phyloP scores from a whole-genome alignment of 1,139 yeast species.

The Saccharomyces hybrid region DNA sequence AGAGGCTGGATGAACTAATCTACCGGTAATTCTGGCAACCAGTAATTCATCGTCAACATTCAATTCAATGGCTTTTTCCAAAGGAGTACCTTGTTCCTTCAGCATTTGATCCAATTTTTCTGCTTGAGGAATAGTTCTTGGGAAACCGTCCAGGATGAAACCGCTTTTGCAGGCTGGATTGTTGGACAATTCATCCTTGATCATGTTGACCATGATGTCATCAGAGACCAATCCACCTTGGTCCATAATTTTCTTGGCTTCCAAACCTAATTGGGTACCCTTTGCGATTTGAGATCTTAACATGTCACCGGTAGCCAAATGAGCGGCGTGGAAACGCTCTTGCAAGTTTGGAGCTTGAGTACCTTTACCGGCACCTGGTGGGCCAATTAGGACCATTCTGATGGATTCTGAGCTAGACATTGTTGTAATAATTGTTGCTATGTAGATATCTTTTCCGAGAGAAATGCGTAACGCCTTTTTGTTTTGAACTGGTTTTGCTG shows the following conservation, averaged over 20 bases:
- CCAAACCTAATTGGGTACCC: constrained; percentile 83
- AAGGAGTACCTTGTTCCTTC: constrained; percentile 69
- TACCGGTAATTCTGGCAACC: constrained; percentile 97
- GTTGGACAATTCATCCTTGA: constrained; percentile 76
- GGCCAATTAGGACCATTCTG: constrained; percentile 97
- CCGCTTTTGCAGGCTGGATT: constrained; percentile 85
- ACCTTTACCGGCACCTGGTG: constrained; percentile 99
- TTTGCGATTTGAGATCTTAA: constrained; percentile 93
- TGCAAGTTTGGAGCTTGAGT: constrained; percentile 98
- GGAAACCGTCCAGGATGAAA: constrained; percentile 98
- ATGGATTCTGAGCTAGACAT: constrained; percentile 46
- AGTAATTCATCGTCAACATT: constrained; percentile 94
- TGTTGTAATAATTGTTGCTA: constrained; percentile 23
- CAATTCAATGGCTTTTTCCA: constrained; percentile 88
- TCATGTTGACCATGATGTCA: constrained; percentile 98
- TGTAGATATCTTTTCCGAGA: not conserved
- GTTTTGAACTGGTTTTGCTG: not conserved
- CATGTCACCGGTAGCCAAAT: constrained; percentile 98
- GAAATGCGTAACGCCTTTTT: not conserved
- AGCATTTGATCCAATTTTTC: constrained; percentile 94
- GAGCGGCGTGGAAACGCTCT: constrained; percentile 95
- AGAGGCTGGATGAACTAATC: constrained; percentile 94
- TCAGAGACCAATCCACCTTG: constrained; percentile 96
- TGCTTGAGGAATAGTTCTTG: constrained; percentile 99
- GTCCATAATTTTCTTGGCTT: constrained; percentile 98